Percentiles rank a stretch among this genome's conserved stretches.
phyloP scores from a whole-genome alignment of 1,284 basidiomycete genomes.

The Meira miltonrushii region DNA sequence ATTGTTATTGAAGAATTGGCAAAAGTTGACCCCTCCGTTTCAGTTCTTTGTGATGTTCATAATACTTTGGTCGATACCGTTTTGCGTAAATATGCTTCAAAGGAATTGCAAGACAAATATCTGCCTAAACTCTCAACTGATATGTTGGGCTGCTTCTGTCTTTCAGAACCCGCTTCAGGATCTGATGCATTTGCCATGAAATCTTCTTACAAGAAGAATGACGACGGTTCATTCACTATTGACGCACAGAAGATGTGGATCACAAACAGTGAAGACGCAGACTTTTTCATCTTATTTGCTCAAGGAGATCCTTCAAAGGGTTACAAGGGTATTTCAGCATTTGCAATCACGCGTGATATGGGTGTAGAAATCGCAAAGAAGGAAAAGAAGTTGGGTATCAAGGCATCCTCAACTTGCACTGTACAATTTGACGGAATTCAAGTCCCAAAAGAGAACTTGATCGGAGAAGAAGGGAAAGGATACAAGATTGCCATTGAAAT shows the following conservation, averaged over 20 bases:
- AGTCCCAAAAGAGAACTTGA: constrained; percentile 84
- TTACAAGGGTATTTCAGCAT: constrained; percentile 98
- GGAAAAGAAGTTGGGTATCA: constrained; percentile 95
- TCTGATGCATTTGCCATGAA: constrained; percentile 96
- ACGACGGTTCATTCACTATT: constrained; percentile 68
- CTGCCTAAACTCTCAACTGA: constrained; percentile 74
- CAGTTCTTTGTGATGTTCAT: constrained; percentile 94
- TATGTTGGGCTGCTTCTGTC: constrained; percentile 88
- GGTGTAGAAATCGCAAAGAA: constrained; percentile 97
- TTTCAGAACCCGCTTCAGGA: constrained; percentile 86
- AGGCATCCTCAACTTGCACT: constrained; percentile 92
- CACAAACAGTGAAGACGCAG: constrained; percentile 93
- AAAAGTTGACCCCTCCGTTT: constrained; percentile 91
- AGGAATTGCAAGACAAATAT: constrained; percentile 82
- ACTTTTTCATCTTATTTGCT: constrained; percentile 80
- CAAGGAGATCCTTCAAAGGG: constrained; percentile 91
- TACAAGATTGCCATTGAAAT: constrained; percentile 97
- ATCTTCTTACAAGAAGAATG: constrained; percentile 80
- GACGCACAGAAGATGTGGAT: constrained; percentile 99
- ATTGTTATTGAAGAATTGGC: constrained; percentile 96
- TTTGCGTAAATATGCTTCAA: constrained; percentile 76
- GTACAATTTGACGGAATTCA: constrained; percentile 93
- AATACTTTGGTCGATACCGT: constrained; percentile 81
- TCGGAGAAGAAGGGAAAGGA: constrained; percentile 87
- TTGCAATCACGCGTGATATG: constrained; percentile 92